Conservation (phyloP, 495 filamentous ascomycete genomes). For the Coniosporium apollinis region DNA sequence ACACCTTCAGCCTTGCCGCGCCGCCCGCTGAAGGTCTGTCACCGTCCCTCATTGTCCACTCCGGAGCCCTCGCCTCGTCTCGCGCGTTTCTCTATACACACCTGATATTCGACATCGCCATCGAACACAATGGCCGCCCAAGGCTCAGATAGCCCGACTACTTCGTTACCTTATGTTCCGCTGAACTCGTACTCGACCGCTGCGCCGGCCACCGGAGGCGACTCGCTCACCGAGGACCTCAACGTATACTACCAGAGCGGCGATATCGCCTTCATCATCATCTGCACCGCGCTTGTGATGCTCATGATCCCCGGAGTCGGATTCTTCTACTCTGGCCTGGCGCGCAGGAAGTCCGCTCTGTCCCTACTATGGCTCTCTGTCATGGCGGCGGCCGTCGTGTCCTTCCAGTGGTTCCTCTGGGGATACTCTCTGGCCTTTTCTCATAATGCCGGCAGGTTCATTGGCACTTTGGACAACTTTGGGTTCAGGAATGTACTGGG, state of each 20-base stretch:
- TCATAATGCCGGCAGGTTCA: slow-evolving; percentile 62
- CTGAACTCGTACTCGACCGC: slow-evolving; percentile 40
- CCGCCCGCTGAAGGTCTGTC: too few relatives aligned
- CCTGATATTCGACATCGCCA: too few relatives aligned
- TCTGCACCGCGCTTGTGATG: slow-evolving; percentile 72
- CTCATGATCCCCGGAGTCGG: slow-evolving; percentile 97
- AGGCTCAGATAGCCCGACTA: too few relatives aligned
- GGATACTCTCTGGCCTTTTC: slow-evolving; percentile 91
- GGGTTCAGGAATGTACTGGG: slow-evolving; percentile 70
- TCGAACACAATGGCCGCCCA: too few relatives aligned
- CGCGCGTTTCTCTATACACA: too few relatives aligned
- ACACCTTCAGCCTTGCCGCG: too few relatives aligned
- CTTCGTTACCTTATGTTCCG: slow-evolving; percentile 11
- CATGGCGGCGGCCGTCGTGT: slow-evolving; percentile 80
- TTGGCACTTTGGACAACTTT: slow-evolving; percentile 75
- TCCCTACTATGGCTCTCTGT: slow-evolving; percentile 93
- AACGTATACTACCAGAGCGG: slow-evolving; percentile 76
- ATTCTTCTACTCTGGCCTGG: slow-evolving; percentile 98
- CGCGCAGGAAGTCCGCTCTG: slow-evolving; percentile 88
- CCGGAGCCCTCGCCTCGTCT: too few relatives aligned
- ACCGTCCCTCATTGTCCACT: too few relatives aligned
- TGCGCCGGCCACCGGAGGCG: slow-evolving; percentile 42
- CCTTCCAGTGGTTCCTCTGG: slow-evolving; percentile 99
- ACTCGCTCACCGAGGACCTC: slow-evolving; percentile 56
- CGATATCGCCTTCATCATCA: slow-evolving; percentile 86